Evolutionary conservation across 2,329 filamentous ascomycete species (phyloP).

Genomic region (Pseudogymnoascus sp.): DNA sequence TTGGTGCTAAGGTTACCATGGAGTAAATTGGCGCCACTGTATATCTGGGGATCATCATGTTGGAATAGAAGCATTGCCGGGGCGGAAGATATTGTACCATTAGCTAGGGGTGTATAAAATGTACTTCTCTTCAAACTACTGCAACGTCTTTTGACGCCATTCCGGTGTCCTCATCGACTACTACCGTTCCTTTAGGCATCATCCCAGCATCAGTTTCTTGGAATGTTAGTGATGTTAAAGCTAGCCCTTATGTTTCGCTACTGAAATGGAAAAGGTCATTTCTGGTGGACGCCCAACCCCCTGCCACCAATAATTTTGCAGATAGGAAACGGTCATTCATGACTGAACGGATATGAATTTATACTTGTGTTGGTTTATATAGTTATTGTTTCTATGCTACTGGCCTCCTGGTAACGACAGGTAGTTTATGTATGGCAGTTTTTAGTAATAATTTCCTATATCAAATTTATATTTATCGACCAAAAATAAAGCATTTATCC

Average conservation of each 20-base stretch:
- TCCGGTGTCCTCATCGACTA: neutral
- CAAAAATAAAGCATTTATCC: neutral
- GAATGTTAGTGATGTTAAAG: neutral
- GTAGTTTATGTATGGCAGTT: too few species aligned
- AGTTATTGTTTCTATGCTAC: neutral
- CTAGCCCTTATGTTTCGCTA: neutral
- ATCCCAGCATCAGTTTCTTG: neutral
- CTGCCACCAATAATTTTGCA: neutral
- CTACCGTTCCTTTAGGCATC: neutral
- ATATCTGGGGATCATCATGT: slow-evolving; percentile 7
- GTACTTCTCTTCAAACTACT: slow-evolving; percentile 11
- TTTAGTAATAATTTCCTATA: neutral
- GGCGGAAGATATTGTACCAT: slow-evolving; percentile 24
- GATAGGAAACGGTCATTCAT: neutral
- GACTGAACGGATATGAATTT: neutral
- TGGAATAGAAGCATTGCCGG: slow-evolving; percentile 14
- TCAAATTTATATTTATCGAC: neutral
- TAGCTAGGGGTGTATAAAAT: slow-evolving; percentile 29
- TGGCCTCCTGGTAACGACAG: neutral
- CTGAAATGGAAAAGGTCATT: neutral
- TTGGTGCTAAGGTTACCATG: slow-evolving; percentile 84
- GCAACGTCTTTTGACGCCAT: neutral
- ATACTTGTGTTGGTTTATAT: neutral
- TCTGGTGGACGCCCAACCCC: neutral
- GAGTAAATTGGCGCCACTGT: slow-evolving; percentile 37